Percentiles rank a stretch among this genome's conserved stretches.
Evolutionary conservation across 1,139 yeast species (phyloP).

Genomic region (Hansenula sp.): DNA sequence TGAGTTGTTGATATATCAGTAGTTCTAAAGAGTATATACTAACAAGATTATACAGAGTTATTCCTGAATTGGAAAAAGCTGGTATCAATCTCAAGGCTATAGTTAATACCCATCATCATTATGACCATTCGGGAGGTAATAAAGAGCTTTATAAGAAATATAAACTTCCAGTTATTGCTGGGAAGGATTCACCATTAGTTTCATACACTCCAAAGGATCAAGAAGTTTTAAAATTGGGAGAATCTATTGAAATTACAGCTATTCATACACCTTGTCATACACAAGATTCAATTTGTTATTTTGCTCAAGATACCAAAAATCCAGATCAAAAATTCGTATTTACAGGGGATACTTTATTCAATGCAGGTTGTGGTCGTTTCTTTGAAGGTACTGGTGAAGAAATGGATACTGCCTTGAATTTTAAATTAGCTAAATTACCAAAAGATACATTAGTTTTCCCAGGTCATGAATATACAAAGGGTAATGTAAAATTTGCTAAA

Average conservation of each 20-base stretch:
- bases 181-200: conserved; percentile 72
- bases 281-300: conserved; percentile 90
- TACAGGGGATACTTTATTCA: conserved; percentile 94
- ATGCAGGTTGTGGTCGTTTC: conserved; percentile 94
- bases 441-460: conserved; percentile 72
- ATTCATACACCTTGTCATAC: conserved; percentile 98
- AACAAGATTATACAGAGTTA: conserved; percentile 20
- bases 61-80: conserved; percentile 33
- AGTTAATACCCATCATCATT: conserved; percentile 94
- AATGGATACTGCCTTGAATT: conserved; percentile 70
- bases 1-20: neutral
- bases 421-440: conserved; percentile 56
- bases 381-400: conserved; percentile 85
- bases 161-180: conserved; percentile 72
- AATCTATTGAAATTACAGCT: conserved; percentile 63
- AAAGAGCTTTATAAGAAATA: conserved; percentile 30
- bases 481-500: conserved; percentile 73
- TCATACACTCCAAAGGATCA: conserved; percentile 61
- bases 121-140: conserved; percentile 94
- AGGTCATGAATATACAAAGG: conserved; percentile 92
- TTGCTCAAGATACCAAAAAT: conserved; percentile 48
- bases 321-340: conserved; percentile 72
- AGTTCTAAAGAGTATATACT: neutral
- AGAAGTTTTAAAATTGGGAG: conserved; percentile 62
- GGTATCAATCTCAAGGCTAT: conserved; percentile 56